Evolutionary conservation across 1,284 basidiomycete species (phyloP).

Genomic region (Cutaneotrichosporon mucoides): DNA sequence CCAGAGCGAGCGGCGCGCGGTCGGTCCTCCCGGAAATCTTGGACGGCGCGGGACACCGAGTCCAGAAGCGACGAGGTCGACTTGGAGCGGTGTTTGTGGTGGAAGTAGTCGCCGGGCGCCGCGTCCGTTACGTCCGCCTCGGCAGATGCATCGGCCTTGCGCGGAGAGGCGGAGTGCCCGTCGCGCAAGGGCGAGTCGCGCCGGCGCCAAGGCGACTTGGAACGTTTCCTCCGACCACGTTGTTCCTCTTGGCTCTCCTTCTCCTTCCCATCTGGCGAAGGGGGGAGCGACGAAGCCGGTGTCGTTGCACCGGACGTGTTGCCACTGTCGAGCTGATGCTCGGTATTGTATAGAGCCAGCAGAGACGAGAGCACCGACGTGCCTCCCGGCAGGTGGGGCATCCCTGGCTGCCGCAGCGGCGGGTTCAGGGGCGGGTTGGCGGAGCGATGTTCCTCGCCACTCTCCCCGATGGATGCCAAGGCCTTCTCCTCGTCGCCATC

Average conservation of each 20-base stretch:
- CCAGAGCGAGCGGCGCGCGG: slow-evolving; percentile 57
- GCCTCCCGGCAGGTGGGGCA: slow-evolving; percentile 26
- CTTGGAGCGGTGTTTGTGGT: neutral
- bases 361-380: slow-evolving; percentile 43
- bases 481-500: neutral
- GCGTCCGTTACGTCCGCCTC: neutral
- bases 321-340: slow-evolving; percentile 17
- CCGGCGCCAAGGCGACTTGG: neutral
- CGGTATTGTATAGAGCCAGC: slow-evolving; percentile 41
- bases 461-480: neutral
- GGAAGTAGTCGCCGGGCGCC: neutral
- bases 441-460: neutral
- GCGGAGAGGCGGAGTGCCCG: no score
- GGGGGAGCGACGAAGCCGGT: neutral
- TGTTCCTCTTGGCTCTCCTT: neutral
- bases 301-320: neutral
- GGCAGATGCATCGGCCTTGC: no score
- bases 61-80: neutral
- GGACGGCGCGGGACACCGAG: neutral
- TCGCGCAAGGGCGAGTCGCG: neutral
- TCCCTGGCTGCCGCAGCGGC: slow-evolving; percentile 7
- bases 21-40: slow-evolving; percentile 34
- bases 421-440: slow-evolving; percentile 11
- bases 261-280: neutral
- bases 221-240: neutral